Evolutionary conservation across 495 filamentous ascomycete species (phyloP), one percentile per base, ranked within the genome.

Genomic region (Xylaria nigripes): DNA sequence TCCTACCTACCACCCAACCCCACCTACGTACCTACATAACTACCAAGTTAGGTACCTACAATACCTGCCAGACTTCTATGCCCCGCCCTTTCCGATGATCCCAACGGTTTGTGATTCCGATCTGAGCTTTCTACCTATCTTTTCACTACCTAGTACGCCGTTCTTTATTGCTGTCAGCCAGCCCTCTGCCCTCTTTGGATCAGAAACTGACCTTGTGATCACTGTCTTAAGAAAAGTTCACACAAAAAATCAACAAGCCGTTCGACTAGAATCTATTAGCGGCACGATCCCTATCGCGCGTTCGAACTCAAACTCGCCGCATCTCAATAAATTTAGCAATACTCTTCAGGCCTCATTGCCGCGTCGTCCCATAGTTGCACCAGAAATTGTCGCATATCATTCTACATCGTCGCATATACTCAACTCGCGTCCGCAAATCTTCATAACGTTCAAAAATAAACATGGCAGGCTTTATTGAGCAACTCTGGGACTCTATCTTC

Each of bases 401-500:
- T 61, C 54, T 56, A 59, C 52, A 56, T 41, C 52, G 61, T 56
- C 41, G 46, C 32, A 50, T 51, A 30, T 40, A 30, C 49, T 61
- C 56, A 55, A 61, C 50, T 61, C 38, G 30, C 46, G 18, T 43
- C 24, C 29, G 48, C 48, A 59, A 63, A 25, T 48, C 46, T 52
- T 56, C 48, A 22, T 18, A 41, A 9, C 44, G 12, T 22, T 12
- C 40, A 18, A 36, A 42, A 46, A 27, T 48, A 70, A 42, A 2
- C 68, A 96, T 97, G 91, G 79, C 84, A 16, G 76, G 81, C 60
- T 97, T 98, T 69, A 55, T 95, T 51, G 76, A 80, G 52, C 81
- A 89, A 50, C 85, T 98, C 52, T 94, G 89, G 85, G 78, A 81
- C 61, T 95, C 90, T 62, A 81, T 98, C 77, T 95, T 96, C 75